Percentiles rank a stretch among this genome's conserved stretches.
phyloP scores from a whole-genome alignment of 331 rosid genomes.

The Cucumis variabilis region DNA sequence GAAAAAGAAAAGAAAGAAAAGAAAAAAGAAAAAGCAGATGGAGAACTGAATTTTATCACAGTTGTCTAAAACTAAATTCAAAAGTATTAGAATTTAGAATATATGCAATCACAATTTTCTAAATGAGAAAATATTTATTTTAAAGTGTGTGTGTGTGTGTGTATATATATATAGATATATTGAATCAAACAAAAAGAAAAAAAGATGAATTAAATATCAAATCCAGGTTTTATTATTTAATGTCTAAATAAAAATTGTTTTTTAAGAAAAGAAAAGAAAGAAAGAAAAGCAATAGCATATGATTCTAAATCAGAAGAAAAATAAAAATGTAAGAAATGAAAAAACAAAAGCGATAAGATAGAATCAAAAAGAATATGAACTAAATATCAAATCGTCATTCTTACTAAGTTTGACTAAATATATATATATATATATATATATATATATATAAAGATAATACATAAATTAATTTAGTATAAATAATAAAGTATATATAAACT shows the following conservation, averaged over 20 bases:
- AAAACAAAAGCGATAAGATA: not conserved
- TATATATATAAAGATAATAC: not conserved
- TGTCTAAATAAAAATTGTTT: not conserved
- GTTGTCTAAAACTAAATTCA: constrained; percentile 9
- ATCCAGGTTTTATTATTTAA: not conserved
- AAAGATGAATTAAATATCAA: not conserved
- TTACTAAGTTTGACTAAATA: constrained; percentile 18
- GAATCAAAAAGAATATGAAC: constrained; percentile 19
- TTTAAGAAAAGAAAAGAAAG: too few relatives aligned
- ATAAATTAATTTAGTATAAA: not conserved
- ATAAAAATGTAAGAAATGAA: not conserved
- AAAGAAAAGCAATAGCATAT: not conserved
- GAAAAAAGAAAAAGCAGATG: not conserved
- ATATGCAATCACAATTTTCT: not conserved
- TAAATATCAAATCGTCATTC: constrained; percentile 25
- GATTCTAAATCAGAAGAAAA: not conserved
- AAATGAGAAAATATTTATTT: not conserved
- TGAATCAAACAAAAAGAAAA: not conserved
- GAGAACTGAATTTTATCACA: not conserved
- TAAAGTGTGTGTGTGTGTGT: not conserved
- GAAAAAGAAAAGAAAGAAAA: too few relatives aligned
- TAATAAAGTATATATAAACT: not conserved
- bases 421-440: too few relatives aligned
- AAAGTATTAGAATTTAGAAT: not conserved
- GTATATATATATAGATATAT: too few relatives aligned